Percentiles rank a stretch among this genome's conserved stretches.
Evolutionary conservation across 1,139 yeast species (phyloP).

Genomic region (Lodderomyces jiufengensis): DNA sequence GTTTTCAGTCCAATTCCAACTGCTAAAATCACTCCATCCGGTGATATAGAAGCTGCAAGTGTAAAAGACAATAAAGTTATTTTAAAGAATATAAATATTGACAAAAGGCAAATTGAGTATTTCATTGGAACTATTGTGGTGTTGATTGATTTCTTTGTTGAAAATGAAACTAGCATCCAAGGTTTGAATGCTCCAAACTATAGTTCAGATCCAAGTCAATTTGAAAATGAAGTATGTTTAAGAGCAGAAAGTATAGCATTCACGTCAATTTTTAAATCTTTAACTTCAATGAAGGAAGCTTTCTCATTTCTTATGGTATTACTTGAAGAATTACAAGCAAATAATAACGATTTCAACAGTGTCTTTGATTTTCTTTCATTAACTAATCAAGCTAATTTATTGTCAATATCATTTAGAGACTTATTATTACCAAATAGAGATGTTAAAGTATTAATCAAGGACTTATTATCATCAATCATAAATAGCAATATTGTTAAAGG

Average conservation of each 20-base stretch:
- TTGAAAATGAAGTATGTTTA: slow-evolving; percentile 63
- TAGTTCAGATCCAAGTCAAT: slow-evolving; percentile 45
- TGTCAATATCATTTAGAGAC: slow-evolving; percentile 66
- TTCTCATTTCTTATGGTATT: slow-evolving; percentile 80
- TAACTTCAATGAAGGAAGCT: slow-evolving; percentile 83
- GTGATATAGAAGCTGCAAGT: slow-evolving; percentile 38
- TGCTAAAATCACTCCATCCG: slow-evolving; percentile 38
- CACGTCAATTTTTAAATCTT: slow-evolving; percentile 69
- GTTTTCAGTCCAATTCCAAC: slow-evolving; percentile 54
- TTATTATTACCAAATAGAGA: slow-evolving; percentile 65
- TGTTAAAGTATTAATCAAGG: slow-evolving; percentile 74
- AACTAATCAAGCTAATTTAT: slow-evolving; percentile 64
- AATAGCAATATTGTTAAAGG: slow-evolving; percentile 87
- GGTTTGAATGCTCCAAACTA: slow-evolving; percentile 54
- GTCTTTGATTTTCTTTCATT: slow-evolving; percentile 66
- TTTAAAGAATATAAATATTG: slow-evolving; percentile 45
- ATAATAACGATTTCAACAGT: slow-evolving; percentile 48
- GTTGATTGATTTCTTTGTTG: slow-evolving; percentile 54
- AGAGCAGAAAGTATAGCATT: slow-evolving; percentile 93
- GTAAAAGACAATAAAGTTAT: slow-evolving; percentile 47
- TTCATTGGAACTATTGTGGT: slow-evolving; percentile 65
- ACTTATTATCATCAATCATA: slow-evolving; percentile 81
- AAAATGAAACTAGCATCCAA: slow-evolving; percentile 59
- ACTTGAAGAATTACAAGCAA: slow-evolving; percentile 64
- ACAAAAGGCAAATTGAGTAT: slow-evolving; percentile 57